Conservation (phyloP, 345 rosid species). For the Salix arbutifolia region DNA sequence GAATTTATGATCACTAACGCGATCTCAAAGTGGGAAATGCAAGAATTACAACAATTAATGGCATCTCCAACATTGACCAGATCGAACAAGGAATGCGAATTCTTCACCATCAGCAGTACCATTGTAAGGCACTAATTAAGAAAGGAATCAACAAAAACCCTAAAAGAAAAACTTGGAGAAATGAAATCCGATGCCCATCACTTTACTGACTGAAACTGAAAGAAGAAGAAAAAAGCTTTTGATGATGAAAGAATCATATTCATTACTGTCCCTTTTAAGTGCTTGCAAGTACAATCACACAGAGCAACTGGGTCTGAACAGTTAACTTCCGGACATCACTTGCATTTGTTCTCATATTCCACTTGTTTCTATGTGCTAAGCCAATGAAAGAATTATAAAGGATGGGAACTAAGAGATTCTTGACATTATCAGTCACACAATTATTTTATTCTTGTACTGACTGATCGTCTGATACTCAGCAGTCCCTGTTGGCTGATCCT, state of each 20-base stretch:
- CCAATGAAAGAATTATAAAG: neutral
- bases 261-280: neutral
- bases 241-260: conserved; percentile 4
- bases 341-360: neutral
- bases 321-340: neutral
- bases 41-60: no score
- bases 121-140: no score
- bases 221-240: neutral
- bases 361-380: neutral
- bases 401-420: neutral
- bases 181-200: neutral
- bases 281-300: neutral
- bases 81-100: no score
- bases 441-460: neutral
- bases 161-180: no score
- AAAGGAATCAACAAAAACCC: neutral
- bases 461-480: neutral
- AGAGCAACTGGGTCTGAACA: neutral
- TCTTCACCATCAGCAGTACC: no score
- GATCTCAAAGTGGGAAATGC: no score
- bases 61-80: no score
- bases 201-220: neutral
- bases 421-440: neutral
- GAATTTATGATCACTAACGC: no score
- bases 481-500: neutral